Percentiles rank a stretch among this genome's conserved stretches.
Evolutionary conservation across 1,139 yeast species (phyloP).

Genomic region (Kodamaea anthophila): DNA sequence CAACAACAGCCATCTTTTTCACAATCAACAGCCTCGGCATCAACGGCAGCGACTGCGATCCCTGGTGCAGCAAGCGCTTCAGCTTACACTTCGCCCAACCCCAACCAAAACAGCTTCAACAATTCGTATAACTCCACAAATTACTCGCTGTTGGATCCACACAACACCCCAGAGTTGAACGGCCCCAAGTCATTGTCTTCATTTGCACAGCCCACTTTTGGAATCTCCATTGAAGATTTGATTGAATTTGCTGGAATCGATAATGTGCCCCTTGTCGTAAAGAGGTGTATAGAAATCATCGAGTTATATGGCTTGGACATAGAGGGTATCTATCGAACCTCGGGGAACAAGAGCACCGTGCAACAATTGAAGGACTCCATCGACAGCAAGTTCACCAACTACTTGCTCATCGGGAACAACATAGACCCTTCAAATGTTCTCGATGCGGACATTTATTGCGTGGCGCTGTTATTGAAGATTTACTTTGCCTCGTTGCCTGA

Average conservation of each 20-base stretch:
- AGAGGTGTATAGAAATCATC: slow-evolving; percentile 79
- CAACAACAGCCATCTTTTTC: too few relatives aligned
- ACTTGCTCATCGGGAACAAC: slow-evolving; percentile 37
- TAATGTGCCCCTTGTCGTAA: slow-evolving; percentile 86
- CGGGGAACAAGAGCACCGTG: slow-evolving; percentile 72
- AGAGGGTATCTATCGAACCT: slow-evolving; percentile 85
- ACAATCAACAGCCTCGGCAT: slow-evolving; percentile 1
- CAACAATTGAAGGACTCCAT: slow-evolving; percentile 67
- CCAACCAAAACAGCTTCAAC: background rate
- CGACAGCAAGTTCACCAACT: slow-evolving; percentile 71
- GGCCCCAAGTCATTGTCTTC: slow-evolving; percentile 37
- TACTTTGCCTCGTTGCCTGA: slow-evolving; percentile 69
- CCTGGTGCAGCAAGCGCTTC: background rate
- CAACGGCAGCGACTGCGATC: background rate
- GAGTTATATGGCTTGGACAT: slow-evolving; percentile 77
- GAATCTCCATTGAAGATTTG: slow-evolving; percentile 68
- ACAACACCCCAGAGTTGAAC: slow-evolving; percentile 23
- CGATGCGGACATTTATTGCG: slow-evolving; percentile 69
- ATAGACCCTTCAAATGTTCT: slow-evolving; percentile 40
- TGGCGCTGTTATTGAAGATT: slow-evolving; percentile 64
- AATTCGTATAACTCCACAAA: background rate
- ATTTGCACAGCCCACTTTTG: slow-evolving; percentile 59
- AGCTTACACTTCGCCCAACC: too few relatives aligned
- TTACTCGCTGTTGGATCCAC: slow-evolving; percentile 35
- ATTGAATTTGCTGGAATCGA: slow-evolving; percentile 77